Percentiles rank a stretch among this genome's conserved stretches.
These are phyloP conservation scores for Obba rivulosa DNA, from an alignment of 768 basidiomycete genomes.

Conservation along the genomic window DNA sequence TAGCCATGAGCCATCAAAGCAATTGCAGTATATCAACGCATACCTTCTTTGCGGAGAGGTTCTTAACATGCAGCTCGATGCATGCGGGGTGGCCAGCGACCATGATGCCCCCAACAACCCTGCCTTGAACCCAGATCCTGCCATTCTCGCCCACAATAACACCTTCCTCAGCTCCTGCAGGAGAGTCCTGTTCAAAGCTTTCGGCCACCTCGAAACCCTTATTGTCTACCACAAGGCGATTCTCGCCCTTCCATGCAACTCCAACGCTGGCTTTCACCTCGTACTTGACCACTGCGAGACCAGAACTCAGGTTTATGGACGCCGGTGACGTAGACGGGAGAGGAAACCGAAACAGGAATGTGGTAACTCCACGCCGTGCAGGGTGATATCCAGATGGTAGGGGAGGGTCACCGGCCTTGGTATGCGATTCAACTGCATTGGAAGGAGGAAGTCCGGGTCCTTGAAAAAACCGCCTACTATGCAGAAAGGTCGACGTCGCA, in stretches of 20 bases:
- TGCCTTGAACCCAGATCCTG: conserved; percentile 73
- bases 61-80: conserved; percentile 75
- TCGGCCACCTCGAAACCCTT: conserved; percentile 64
- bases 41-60: conserved; percentile 78
- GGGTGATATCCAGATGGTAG: conserved; percentile 64
- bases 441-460: conserved; percentile 79
- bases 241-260: conserved; percentile 73
- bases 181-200: conserved; percentile 30
- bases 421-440: conserved; percentile 70
- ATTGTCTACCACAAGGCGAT: conserved; percentile 57
- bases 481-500: conserved; percentile 73
- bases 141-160: conserved; percentile 72
- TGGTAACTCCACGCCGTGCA: conserved; percentile 71
- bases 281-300: conserved; percentile 65
- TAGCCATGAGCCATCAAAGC: background rate
- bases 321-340: conserved; percentile 63
- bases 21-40: conserved; percentile 9
- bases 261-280: conserved; percentile 69
- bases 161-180: conserved; percentile 44
- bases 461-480: conserved; percentile 68
- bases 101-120: conserved; percentile 54
- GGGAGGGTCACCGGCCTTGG: conserved; percentile 49
- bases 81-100: conserved; percentile 68
- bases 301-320: conserved; percentile 65
- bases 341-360: conserved; percentile 77